Evolutionary conservation across 2,329 filamentous ascomycete species (phyloP).

Genomic region (Septoria linicola): DNA sequence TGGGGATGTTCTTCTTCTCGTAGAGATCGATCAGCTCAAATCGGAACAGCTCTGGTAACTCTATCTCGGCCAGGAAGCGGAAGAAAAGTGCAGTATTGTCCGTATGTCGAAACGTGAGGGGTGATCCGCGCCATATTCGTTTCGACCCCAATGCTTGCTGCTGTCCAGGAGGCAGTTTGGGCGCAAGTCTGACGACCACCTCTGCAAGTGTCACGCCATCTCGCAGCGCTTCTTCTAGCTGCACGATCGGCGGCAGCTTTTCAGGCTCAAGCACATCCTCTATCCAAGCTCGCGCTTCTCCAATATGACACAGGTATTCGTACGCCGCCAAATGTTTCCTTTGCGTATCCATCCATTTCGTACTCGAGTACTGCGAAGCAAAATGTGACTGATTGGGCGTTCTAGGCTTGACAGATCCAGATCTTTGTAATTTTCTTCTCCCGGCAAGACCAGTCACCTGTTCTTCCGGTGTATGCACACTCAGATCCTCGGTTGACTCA

Average conservation of each 20-base stretch:
- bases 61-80: conserved; percentile 84
- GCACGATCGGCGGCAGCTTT: conserved; percentile 84
- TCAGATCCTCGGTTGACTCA: conserved; percentile 74
- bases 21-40: conserved; percentile 98
- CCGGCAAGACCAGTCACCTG: conserved; percentile 88
- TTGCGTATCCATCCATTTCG: conserved; percentile 99
- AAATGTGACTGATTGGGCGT: conserved; percentile 44
- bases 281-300: conserved; percentile 99
- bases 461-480: conserved; percentile 72
- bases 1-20: conserved; percentile 99
- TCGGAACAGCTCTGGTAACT: conserved; percentile 90
- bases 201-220: conserved; percentile 94
- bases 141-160: conserved; percentile 34
- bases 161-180: conserved; percentile 60
- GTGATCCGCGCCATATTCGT: conserved; percentile 81
- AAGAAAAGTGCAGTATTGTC: conserved; percentile 99
- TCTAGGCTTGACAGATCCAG: conserved; percentile 54
- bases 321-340: conserved; percentile 95
- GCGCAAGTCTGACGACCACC: conserved; percentile 84
- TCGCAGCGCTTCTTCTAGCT: conserved; percentile 86
- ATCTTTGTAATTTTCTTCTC: conserved; percentile 74
- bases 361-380: conserved; percentile 58
- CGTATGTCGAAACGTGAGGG: conserved; percentile 89
- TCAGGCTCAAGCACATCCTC: conserved; percentile 79
- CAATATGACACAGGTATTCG: conserved; percentile 97